Evolutionary conservation across 2,329 filamentous ascomycete species (phyloP), one percentile per base, ranked within the genome.

Genomic region (Cordyceps pruinosa): DNA sequence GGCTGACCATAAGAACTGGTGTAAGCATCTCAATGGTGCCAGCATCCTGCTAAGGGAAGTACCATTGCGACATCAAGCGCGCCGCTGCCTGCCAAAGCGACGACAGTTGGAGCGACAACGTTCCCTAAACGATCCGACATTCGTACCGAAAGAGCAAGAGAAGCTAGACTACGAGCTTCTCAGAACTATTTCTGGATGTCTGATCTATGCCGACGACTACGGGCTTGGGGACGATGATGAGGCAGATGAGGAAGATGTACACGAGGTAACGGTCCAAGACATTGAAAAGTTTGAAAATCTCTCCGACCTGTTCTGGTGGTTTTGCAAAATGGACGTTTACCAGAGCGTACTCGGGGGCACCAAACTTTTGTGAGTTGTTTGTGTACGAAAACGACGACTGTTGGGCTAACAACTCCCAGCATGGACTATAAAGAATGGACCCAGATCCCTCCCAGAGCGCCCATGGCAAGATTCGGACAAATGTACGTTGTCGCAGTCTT

Each of bases 1-100:
- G 35, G 93, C 91, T 23, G 93, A 99, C 63, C 93, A 97, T 65
- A 85, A 88, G 56, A 96, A 96, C 69, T 99, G 94, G 94, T 94
- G 89, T 66, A 93, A 89, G 60, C 94, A 97, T 72, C 77, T 97
- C 37, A 84, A 89, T 48, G 94, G 94, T 13, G 89, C 90, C 10
- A 85, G 87, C 41, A 87, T 92, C 61, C 79, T 97, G 30, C 79
- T 97, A 26, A 82, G 83, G 53, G 92, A 97, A 67, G 88, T 95
- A 42, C 87, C 94, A 50, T 89, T 91, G 60, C 79, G 80, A 10
- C 79, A 83, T 2, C 87, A 92, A 75, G 89, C 88, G 0, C 82
- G 82, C 57, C 80, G 85, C 56, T 85, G 90, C 58, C 81, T 92
- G 59, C 78, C 81, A 0, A 52, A 47, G 75, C 88, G 59, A 89